A percentile compares a stretch with the other conserved stretches of the same genome.
Evolutionary conservation across 306 rosid species (phyloP).

Genomic region (Begonia fuchsioides): DNA sequence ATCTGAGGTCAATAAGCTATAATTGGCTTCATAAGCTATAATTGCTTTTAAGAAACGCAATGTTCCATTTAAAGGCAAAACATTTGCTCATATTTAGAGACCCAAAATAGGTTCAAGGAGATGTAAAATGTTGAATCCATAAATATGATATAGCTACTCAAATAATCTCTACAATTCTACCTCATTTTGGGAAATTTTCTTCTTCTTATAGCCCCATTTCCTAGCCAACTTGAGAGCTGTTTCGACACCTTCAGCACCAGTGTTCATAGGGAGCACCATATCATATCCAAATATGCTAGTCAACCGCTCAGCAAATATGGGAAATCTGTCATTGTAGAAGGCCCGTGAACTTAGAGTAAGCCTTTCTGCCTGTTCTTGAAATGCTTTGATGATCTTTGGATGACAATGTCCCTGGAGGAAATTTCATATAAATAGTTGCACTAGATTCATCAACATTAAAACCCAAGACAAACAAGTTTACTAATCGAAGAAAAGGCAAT

Average conservation of each 20-base stretch:
- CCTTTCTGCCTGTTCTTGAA: conserved; percentile 65
- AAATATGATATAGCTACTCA: no score
- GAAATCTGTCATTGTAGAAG: conserved; percentile 86
- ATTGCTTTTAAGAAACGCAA: no score
- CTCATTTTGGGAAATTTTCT: conserved; percentile 78
- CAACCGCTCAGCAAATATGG: conserved; percentile 54
- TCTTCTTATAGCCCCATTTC: conserved; percentile 94
- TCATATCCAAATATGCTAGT: conserved; percentile 76
- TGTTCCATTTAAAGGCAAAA: no score
- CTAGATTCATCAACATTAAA: no score
- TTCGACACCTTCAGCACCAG: conserved; percentile 99
- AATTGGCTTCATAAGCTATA: no score
- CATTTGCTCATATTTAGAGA: no score
- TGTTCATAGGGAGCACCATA: conserved; percentile 97
- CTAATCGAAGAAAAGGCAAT: no score
- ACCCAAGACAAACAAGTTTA: no score
- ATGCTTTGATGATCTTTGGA: conserved; percentile 74
- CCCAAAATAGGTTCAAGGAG: no score
- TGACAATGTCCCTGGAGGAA: conserved; percentile 81
- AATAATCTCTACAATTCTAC: conserved; percentile 21
- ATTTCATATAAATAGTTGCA: conserved; percentile 10
- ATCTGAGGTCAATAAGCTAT: no score
- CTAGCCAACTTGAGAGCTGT: conserved; percentile 93
- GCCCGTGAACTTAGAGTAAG: conserved; percentile 98
- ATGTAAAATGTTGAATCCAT: no score